Evolutionary conservation across 371 early-diverging fungal genomes (phyloP), one percentile per base, ranked within the genome.

Genomic region (Dichotomocladium elegans): DNA sequence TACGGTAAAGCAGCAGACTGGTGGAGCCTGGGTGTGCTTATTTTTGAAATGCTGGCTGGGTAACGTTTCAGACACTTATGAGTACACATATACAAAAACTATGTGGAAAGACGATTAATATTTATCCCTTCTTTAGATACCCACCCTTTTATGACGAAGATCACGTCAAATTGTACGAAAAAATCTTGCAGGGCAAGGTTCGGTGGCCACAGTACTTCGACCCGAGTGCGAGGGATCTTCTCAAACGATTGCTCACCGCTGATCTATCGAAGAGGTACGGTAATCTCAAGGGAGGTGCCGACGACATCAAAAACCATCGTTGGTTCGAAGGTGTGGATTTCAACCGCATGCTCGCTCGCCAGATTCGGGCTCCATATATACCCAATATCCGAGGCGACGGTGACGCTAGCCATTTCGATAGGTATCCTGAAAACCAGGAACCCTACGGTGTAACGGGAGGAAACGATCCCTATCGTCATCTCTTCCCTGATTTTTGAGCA

Each of bases 261-360:
- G 95, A 97, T 68, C 71, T 94, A 53, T 87, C 89, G 26, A 89
- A 93, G 63, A 86, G 98, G 29, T 92, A 86, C 60, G 97, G 96
- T 54, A 95, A 95, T 70, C 70, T 95, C 63, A 84, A 88, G 53
- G 89, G 85, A 33, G 98, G 97, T 9, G 84, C 87, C 12, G 76
- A 81, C 10, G 95, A 94, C 60, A 95, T 99, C 66, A 94, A 93
- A 74, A 63, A 72, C 37, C 99, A 98, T 70, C 81, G 83, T 44
- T 98, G 98, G 96, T 98, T 99, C 59, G 84, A 85, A 15, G 93
- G 89, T n/a, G 86, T 97, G 4, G 93, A 98, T 62, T 99, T 95
- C 93, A 77, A 84, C 44, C 77, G 80, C 40, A 74, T 97, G 29
- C 70, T 77, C 19, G 74, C 80, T 12, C 68, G 85, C 30, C 83